Conservation (phyloP, 192 early-diverging fungal species). For the Backusella luteola region DNA sequence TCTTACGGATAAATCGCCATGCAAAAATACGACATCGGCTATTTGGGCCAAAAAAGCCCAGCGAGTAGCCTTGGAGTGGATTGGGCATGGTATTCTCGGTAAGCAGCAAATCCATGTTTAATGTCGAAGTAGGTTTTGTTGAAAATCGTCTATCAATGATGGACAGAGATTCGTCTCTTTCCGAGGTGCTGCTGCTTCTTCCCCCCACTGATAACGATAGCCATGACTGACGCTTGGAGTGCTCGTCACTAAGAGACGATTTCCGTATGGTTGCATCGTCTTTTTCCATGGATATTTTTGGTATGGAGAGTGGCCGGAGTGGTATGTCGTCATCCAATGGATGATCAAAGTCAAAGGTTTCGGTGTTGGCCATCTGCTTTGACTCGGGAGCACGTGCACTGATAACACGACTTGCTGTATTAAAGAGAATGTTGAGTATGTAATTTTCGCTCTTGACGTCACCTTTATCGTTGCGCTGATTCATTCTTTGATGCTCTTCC, state of each 20-base stretch:
- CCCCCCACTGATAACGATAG: background rate
- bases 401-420: slow-evolving; percentile 19
- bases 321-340: background rate
- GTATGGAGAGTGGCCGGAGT: background rate
- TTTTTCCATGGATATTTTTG: background rate
- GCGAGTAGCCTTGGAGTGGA: slow-evolving; percentile 38
- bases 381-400: slow-evolving; percentile 19
- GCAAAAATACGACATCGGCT: slow-evolving; percentile 30
- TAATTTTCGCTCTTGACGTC: background rate
- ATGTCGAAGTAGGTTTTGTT: background rate
- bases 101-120: background rate
- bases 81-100: background rate
- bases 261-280: background rate
- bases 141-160: background rate
- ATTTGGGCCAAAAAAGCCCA: slow-evolving; percentile 34
- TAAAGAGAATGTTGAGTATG: background rate
- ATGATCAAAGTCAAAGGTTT: background rate
- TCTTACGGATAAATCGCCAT: slow-evolving; percentile 39
- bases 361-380: background rate
- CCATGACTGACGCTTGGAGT: background rate
- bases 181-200: background rate
- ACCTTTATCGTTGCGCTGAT: background rate
- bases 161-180: background rate
- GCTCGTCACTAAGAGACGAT: background rate
- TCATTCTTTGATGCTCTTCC: background rate